These are phyloP conservation scores for Diaporthe capsici DNA, from an alignment of 2,329 filamentous ascomycete genomes.

Conservation along the genomic window DNA sequence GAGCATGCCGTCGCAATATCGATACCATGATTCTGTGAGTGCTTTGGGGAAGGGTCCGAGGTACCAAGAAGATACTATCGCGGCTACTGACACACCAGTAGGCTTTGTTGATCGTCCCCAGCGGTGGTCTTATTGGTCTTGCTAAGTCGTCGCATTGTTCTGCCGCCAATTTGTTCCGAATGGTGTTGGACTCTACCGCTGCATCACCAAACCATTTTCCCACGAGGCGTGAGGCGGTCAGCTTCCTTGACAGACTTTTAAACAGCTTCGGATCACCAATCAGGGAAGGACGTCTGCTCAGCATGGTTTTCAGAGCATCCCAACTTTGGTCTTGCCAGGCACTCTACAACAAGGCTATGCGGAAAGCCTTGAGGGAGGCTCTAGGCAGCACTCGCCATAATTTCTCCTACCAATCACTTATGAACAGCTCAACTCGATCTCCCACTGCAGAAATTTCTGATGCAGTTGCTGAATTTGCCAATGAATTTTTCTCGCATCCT, in stretches of 20 bases:
- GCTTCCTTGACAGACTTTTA: background rate
- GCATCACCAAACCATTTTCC: background rate
- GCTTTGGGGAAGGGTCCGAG: background rate
- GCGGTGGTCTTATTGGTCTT: background rate
- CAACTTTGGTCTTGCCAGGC: background rate
- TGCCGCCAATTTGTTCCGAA: background rate
- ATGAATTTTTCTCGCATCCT: background rate
- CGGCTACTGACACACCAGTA: background rate
- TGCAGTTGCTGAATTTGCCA: background rate
- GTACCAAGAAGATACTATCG: background rate
- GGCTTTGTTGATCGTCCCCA: background rate
- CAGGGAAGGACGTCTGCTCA: background rate
- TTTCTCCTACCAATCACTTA: background rate
- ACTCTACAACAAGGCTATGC: conserved; percentile 10
- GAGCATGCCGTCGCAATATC: conserved; percentile 11
- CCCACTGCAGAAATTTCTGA: background rate
- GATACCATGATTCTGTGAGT: conserved; percentile 36
- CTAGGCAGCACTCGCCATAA: background rate
- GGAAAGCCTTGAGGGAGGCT: background rate
- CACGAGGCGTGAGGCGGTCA: background rate
- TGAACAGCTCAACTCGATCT: background rate
- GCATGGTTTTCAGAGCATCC: background rate
- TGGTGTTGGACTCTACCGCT: background rate
- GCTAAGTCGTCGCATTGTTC: background rate
- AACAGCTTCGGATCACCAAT: background rate